These are phyloP conservation scores for Skeletonema potamos DNA, from an alignment of 108 stramenopile species.

Conservation along the genomic window DNA sequence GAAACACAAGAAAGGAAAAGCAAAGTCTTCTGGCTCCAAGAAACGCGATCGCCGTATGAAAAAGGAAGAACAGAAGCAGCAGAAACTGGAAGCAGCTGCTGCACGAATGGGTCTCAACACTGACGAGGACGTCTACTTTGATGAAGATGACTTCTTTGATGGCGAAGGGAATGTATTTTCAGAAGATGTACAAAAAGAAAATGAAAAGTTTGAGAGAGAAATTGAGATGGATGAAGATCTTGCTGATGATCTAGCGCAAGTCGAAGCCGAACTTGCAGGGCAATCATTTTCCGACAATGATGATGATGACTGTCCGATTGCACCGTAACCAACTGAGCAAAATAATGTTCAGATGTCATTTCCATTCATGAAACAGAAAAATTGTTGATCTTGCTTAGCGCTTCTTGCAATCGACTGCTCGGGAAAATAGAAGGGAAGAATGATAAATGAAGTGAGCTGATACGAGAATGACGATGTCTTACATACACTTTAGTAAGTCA, in stretches of 20 bases:
- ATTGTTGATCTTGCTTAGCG: too few species aligned
- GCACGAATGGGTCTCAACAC: conserved; percentile 84
- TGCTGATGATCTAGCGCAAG: conserved; percentile 58
- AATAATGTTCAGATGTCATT: too few species aligned
- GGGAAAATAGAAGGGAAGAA: too few species aligned
- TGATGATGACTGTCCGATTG: too few species aligned
- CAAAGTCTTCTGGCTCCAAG: conserved; percentile 55
- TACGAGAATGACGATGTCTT: too few species aligned
- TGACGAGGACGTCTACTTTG: conserved; percentile 42
- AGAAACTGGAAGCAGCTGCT: conserved; percentile 68
- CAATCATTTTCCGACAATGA: not conserved
- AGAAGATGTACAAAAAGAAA: conserved; percentile 39
- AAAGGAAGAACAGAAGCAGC: conserved; percentile 72
- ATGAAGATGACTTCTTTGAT: conserved; percentile 37
- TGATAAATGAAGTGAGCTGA: too few species aligned
- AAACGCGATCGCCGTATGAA: conserved; percentile 56
- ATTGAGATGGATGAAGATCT: conserved; percentile 65
- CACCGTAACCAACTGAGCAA: not conserved
- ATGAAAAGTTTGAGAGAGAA: conserved; percentile 36
- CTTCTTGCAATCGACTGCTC: too few species aligned
- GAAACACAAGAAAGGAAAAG: conserved; percentile 27
- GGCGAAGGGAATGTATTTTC: conserved; percentile 29
- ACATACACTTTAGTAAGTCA: too few species aligned
- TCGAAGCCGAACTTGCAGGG: conserved; percentile 57
- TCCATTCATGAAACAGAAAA: too few species aligned